Percentiles rank a stretch among this genome's conserved stretches.
These are phyloP conservation scores for Hyaloscypha variabilis DNA, from an alignment of 495 filamentous ascomycete species.

Conservation along the genomic window DNA sequence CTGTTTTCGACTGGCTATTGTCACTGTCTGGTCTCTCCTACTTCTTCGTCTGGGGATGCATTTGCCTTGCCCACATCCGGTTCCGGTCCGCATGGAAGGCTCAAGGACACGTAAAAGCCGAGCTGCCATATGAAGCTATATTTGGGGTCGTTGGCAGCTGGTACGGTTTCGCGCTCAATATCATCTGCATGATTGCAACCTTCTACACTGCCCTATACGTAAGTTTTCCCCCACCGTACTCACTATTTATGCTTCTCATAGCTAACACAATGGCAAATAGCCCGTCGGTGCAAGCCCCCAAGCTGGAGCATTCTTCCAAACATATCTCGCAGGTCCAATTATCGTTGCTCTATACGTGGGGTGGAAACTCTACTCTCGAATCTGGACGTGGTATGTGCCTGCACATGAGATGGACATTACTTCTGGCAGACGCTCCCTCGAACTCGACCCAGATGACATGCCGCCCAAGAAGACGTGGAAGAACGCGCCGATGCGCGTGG, in stretches of 20 bases:
- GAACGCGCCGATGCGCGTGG: constrained; percentile 35
- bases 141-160: constrained; percentile 82
- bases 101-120: constrained; percentile 69
- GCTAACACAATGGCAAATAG: constrained; percentile 3
- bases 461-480: constrained; percentile 36
- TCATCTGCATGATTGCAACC: constrained; percentile 80
- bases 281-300: constrained; percentile 61
- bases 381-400: constrained; percentile 43
- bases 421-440: constrained; percentile 21
- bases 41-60: constrained; percentile 91
- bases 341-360: constrained; percentile 72
- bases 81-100: constrained; percentile 81
- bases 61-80: constrained; percentile 86
- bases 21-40: constrained; percentile 86
- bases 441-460: constrained; percentile 24
- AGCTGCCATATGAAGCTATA: constrained; percentile 80
- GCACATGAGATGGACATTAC: constrained; percentile 27
- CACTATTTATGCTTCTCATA: neutral
- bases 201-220: constrained; percentile 85
- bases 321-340: constrained; percentile 81
- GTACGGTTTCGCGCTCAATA: constrained; percentile 77
- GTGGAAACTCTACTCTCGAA: constrained; percentile 72
- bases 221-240: neutral
- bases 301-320: constrained; percentile 70
- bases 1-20: constrained; percentile 84